These are phyloP conservation scores for Skeletonema costatum DNA, from an alignment of 108 stramenopile genomes.

Conservation along the genomic window DNA sequence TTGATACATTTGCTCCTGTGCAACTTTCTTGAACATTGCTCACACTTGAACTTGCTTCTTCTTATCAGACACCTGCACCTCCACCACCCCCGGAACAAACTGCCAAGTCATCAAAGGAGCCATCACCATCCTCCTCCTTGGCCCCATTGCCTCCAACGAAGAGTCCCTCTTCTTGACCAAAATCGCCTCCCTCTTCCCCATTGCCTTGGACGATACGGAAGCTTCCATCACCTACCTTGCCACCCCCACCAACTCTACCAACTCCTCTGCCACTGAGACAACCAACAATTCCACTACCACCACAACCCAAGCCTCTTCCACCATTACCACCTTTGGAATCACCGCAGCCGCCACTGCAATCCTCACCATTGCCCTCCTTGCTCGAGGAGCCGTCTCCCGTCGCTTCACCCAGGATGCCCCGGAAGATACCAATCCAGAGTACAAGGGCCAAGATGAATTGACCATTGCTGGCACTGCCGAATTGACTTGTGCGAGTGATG, in stretches of 20 bases:
- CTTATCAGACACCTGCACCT: conserved; percentile 10
- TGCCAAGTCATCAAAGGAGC: conserved; percentile 15
- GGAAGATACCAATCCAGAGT: background rate
- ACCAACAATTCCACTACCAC: background rate
- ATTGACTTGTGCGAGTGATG: background rate
- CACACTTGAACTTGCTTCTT: background rate
- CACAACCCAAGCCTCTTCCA: background rate
- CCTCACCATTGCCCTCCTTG: background rate
- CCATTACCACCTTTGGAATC: background rate
- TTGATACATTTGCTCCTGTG: background rate
- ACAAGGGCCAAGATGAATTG: conserved; percentile 1
- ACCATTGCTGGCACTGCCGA: background rate
- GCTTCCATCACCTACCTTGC: background rate
- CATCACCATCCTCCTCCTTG: background rate
- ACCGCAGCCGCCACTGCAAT: background rate
- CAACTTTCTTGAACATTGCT: background rate
- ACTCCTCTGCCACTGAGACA: background rate
- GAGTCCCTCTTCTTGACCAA: background rate
- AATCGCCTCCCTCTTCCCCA: conserved; percentile 1
- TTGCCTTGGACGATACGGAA: background rate
- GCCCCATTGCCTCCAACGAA: background rate
- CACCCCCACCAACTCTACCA: background rate
- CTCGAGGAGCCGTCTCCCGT: background rate
- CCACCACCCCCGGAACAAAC: background rate
- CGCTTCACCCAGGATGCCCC: background rate